These are phyloP conservation scores for Alternaria triticimaculans DNA, from an alignment of 2,329 filamentous ascomycete genomes.

Conservation along the genomic window DNA sequence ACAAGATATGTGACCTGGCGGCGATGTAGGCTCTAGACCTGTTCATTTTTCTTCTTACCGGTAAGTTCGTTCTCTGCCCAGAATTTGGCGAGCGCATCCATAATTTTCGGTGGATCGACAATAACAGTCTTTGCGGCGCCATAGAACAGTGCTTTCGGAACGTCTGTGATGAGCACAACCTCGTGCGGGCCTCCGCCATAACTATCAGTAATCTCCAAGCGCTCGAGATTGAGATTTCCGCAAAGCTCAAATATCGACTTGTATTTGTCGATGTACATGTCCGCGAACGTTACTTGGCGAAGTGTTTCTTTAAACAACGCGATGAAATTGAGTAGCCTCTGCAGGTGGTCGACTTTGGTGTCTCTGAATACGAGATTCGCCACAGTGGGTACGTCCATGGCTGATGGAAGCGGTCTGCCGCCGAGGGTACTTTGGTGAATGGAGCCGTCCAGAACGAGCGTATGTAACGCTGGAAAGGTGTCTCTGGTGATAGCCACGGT, in stretches of 20 bases:
- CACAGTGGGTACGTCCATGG: background rate
- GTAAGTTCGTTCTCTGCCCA: too few relatives aligned
- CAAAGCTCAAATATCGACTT: background rate
- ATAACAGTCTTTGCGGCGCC: background rate
- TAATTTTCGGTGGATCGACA: background rate
- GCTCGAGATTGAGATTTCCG: background rate
- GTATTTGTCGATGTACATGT: background rate
- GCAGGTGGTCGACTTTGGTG: background rate
- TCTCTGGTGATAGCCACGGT: background rate
- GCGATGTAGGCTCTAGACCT: too few relatives aligned
- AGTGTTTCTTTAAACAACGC: background rate
- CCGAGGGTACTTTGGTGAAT: background rate
- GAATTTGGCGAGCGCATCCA: background rate
- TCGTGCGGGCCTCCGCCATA: background rate
- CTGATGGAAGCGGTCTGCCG: background rate
- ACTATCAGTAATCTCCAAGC: background rate
- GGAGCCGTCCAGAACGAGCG: background rate
- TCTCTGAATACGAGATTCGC: background rate
- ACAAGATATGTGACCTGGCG: too few relatives aligned
- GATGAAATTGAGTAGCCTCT: background rate
- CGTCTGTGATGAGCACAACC: background rate
- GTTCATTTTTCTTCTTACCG: too few relatives aligned
- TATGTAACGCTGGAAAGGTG: background rate
- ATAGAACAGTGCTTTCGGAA: background rate
- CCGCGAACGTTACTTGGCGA: background rate